Evolutionary conservation across 2,329 filamentous ascomycete species (phyloP).

Genomic region (Colletotrichum sp.): DNA sequence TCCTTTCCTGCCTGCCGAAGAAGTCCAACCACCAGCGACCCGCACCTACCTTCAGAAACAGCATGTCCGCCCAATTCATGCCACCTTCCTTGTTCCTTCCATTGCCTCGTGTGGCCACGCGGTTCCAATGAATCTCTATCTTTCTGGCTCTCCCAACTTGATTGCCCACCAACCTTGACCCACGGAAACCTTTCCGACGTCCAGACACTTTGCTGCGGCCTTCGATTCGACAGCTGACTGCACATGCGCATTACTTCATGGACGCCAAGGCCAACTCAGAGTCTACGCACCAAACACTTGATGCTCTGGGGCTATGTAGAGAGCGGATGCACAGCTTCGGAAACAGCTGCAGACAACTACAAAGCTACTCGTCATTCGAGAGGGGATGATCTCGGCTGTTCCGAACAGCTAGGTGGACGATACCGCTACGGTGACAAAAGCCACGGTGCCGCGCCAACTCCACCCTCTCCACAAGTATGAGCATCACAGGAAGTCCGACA

Average conservation of each 20-base stretch:
- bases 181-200: neutral
- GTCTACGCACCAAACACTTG: neutral
- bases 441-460: neutral
- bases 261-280: neutral
- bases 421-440: neutral
- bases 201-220: neutral
- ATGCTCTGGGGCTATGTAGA: neutral
- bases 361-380: neutral
- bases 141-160: neutral
- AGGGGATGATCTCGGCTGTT: neutral
- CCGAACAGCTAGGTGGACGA: neutral
- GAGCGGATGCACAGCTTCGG: neutral
- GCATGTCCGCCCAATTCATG: accelerated
- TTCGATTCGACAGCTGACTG: neutral
- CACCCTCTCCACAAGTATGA: neutral
- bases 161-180: neutral
- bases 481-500: neutral
- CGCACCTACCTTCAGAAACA: no score
- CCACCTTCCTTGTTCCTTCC: neutral
- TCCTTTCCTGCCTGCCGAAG: no score
- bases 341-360: neutral
- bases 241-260: neutral
- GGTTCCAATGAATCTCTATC: neutral
- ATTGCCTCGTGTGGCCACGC: no score
- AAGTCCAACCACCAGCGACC: no score